Evolutionary conservation across 2,329 filamentous ascomycete species (phyloP).

Genomic region (Colletotrichum tabaci): DNA sequence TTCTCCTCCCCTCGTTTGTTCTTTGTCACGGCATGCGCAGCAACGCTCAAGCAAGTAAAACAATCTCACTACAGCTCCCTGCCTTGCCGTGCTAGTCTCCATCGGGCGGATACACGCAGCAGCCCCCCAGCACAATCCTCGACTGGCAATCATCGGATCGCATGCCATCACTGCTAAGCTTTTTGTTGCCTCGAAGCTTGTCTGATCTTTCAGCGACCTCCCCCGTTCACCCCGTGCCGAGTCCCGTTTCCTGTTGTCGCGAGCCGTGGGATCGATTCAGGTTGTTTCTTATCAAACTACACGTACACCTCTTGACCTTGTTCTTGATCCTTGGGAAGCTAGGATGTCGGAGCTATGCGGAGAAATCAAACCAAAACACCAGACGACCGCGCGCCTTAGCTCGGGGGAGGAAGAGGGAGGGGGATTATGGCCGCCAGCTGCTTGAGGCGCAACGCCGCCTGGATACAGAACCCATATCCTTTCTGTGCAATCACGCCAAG

Average conservation of each 20-base stretch:
- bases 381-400: slow-evolving; percentile 1
- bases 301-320: not conserved
- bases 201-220: slow-evolving; percentile 35
- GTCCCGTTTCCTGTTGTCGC: slow-evolving; percentile 16
- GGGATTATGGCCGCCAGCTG: not conserved
- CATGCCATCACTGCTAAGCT: slow-evolving; percentile 38
- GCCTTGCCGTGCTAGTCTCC: slow-evolving; percentile 15
- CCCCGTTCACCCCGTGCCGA: slow-evolving; percentile 21
- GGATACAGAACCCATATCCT: slow-evolving; percentile 15
- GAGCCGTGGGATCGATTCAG: not conserved
- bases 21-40: slow-evolving; percentile 21
- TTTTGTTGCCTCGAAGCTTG: slow-evolving; percentile 41
- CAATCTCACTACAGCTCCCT: slow-evolving; percentile 8
- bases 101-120: not conserved
- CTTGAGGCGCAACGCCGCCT: slow-evolving; percentile 7
- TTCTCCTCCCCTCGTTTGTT: not conserved
- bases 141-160: slow-evolving; percentile 23
- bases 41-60: slow-evolving; percentile 7
- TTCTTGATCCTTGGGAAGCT: not conserved
- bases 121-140: slow-evolving; percentile 9
- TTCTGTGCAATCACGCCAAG: not conserved
- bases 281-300: not conserved
- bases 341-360: not conserved
- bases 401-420: not conserved
- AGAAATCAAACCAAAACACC: not conserved